Evolutionary conservation across 2,329 filamentous ascomycete genomes (phyloP), one percentile per base, ranked within the genome.

Genomic region (Alternaria postmessia): DNA sequence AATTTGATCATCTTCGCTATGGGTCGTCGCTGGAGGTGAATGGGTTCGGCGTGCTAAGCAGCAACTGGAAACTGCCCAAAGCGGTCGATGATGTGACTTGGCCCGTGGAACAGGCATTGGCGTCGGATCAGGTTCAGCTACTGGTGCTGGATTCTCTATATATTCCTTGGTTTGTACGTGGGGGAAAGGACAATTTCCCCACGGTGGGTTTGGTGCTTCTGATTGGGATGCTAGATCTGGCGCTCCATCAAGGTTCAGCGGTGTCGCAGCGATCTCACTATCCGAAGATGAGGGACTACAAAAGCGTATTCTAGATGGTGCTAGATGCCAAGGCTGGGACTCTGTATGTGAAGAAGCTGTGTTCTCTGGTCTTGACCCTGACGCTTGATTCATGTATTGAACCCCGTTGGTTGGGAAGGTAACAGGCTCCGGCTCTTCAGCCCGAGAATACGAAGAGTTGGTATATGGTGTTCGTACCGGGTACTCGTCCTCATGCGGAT

Each of bases 31-130:
- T 26, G 32, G 20, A 1, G 16, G 32, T 32, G 26, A 28, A n/a
- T 30, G 32, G 3, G 32, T 20, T n/a, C 32, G 46, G 9, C 18
- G 22, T 20, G 11, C 39, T 9, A 34, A 51, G 38, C 44, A 59
- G 34, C 51, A 55, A 30, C 32, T 44, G 5, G 44, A 51, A 12
- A 51, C n/a, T 9, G 39, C 39, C n/a, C 46, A 46, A 26, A 60
- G 39, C n/a, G 52, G 57, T 11, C 14, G 38, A 18, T 42, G 24
- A 26, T n/a, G 16, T 28, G 30, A 7, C 28, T 16, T 30, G 6
- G 9, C 26, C 4, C 20, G 24, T 41, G 26, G n/a, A 2, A 5
- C 14, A 12, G 32, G 11, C 22, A 41, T n/a, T 1, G 20, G 12
- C 2, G 20, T 4, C 26, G 34, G n/a, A 3, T 2, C 7, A 16